Evolutionary conservation across 169 alveolate species (phyloP).

Genomic region (Babesia divergens): DNA sequence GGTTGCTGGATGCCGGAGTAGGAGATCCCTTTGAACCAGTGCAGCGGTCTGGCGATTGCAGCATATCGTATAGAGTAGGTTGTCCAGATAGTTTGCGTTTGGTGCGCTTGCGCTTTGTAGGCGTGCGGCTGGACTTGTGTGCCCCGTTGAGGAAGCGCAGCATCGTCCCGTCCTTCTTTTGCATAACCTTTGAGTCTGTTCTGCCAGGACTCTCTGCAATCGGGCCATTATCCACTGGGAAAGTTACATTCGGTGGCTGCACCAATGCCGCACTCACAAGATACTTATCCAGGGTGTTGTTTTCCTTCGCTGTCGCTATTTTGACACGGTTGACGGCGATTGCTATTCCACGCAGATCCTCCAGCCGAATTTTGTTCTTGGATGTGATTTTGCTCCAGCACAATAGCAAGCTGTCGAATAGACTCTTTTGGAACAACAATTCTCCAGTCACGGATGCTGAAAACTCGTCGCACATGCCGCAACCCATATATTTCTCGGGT

Average conservation of each 20-base stretch:
- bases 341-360: conserved; percentile 20
- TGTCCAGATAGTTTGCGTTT: not conserved
- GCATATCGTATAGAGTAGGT: not conserved
- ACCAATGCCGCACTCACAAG: conserved; percentile 2
- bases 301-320: not conserved
- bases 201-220: not conserved
- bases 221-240: not conserved
- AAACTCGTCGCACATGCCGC: conserved; percentile 33
- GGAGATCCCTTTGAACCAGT: no score
- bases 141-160: not conserved
- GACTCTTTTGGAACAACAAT: conserved; percentile 22
- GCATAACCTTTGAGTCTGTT: not conserved
- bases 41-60: not conserved
- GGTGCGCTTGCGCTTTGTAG: not conserved
- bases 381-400: conserved; percentile 5
- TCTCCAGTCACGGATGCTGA: conserved; percentile 20
- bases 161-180: not conserved
- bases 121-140: not conserved
- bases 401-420: not conserved
- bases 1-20: no score
- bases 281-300: conserved; percentile 14
- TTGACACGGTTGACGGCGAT: conserved; percentile 2
- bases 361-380: not conserved
- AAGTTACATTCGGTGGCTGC: not conserved
- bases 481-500: conserved; percentile 34